Base-by-base conservation (phyloP, 495 filamentous ascomycete species). In the Penicillium dipodomyicola region DNA sequence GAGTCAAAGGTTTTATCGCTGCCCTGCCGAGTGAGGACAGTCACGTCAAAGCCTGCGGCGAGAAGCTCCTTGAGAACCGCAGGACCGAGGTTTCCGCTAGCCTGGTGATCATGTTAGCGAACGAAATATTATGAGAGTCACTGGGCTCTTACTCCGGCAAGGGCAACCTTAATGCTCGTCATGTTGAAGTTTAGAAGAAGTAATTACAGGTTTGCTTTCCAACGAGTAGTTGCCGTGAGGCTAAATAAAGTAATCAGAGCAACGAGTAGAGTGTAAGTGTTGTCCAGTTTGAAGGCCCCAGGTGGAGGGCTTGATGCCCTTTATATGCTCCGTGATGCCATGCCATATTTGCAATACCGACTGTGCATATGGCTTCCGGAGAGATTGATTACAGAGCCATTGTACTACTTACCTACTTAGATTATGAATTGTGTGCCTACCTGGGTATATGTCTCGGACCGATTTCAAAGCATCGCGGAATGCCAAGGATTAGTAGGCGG, bases 21-120 rank as follows among this genome's bases (percentile, higher is more conserved):
- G 14, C 49, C 59, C 4, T 70, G 52, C 17, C 87, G 82, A 20
- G 77, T 78, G 15, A 91, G 61, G 23, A 77, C 76, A 1, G 84
- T 87, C 39, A 90, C 77, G 11, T 77, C 67, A 72, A 87, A 86
- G 20, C 75, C 72, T 0, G 80, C 75, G 2, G 77, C 62, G 30
- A 85, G 51, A 17, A 90, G 76, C 19, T 74, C 77, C 37, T 75
- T 61, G 52, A 88, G 67, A 32, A 87, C 70, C 4, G 80, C 65
- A n/a, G 73, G 68, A 47, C 87, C 87, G 10, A 89, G 70, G 49
- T 77, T 80, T 39, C 87, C 87, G 2, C 75, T 77, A 7, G 76
- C 84, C 83, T 85, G 43, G 32, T 11, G 4, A 10, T 39, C 15
- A 25, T 49, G 12, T 54, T 37, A 54, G 20, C 4, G 15, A 9